Evolutionary conservation across 2,329 filamentous ascomycete genomes (phyloP), one percentile per base, ranked within the genome.

Genomic region (Penicillium sp.): DNA sequence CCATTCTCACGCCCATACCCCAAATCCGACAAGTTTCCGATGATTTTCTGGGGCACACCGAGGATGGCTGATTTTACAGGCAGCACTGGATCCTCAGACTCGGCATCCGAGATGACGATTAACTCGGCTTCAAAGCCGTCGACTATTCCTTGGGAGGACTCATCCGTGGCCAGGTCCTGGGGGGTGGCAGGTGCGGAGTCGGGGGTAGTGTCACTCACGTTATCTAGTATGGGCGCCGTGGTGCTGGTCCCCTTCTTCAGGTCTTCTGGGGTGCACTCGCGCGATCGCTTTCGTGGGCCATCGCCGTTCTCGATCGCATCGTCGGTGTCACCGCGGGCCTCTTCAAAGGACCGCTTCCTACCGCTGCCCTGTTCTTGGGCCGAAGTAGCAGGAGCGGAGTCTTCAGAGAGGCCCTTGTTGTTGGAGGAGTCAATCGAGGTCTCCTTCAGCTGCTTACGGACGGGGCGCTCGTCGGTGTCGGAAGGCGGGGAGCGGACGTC

Each of bases 401-500:
- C 48, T 45, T 10, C 42, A 45, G 42, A 17, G 17, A 28, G 6
- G 20, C 11, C 28, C 17, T 11, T 45, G 35, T 69, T 57, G 17
- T 67, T 65, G 6, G 61, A 64, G 17, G 79, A 75, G 41, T 81
- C 82, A 57, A 88, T 86, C n/a, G 83, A 80, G 3, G 86, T 86
- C 67, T 87, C 83, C 72, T 86, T 83, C 55, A 88, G 75, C 73
- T 86, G 84, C 70, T 87, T 82, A 59, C 86, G 78, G 39, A 87
- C 83, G 8, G 84, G 84, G 60, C 81, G 82, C 71, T 87, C 67
- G 39, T 78, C 76, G 61, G 77, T 75, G 63, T 77, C 76, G 37
- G 71, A 75, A 47, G 62, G 63, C 55, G 71, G 71, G 47, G 71
- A 70, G 55, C 70, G 64, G 59, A 62, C 63, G 48, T 69, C 65